These are phyloP conservation scores for Aspergillus nomiae DNA, from an alignment of 2,329 filamentous ascomycete species.

Conservation along the genomic window DNA sequence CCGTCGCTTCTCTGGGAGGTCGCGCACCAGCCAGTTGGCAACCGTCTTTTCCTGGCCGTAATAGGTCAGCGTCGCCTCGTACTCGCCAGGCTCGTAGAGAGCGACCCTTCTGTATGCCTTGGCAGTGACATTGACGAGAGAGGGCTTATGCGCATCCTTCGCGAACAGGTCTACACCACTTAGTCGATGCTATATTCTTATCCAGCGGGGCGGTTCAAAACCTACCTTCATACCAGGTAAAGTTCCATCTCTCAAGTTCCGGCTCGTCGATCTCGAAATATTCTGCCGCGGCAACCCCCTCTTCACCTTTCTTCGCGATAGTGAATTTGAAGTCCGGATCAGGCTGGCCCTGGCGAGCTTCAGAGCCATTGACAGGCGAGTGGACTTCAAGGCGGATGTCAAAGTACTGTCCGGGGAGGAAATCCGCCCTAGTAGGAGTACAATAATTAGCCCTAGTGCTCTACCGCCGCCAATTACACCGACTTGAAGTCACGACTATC, in stretches of 20 bases:
- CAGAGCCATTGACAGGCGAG: conserved; percentile 77
- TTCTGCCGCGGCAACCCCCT: conserved; percentile 58
- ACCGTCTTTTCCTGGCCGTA: conserved; percentile 71
- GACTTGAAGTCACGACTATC: not conserved
- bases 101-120: conserved; percentile 77
- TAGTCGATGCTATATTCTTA: conserved; percentile 3
- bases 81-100: conserved; percentile 76
- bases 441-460: not conserved
- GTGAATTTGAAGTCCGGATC: conserved; percentile 74
- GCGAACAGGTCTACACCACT: conserved; percentile 66
- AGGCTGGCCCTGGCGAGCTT: conserved; percentile 70
- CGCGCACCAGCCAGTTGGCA: conserved; percentile 76
- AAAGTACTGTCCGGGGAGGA: conserved; percentile 80
- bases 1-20: conserved; percentile 68
- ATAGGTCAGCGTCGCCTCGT: conserved; percentile 74
- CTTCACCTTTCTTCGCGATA: conserved; percentile 65
- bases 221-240: conserved; percentile 76
- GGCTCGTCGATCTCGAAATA: conserved; percentile 74
- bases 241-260: conserved; percentile 76
- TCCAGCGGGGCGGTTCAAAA: not conserved
- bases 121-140: conserved; percentile 75
- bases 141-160: conserved; percentile 67
- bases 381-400: conserved; percentile 83
- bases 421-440: conserved; percentile 63
- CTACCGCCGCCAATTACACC: not conserved